Percentiles rank a stretch among this genome's conserved stretches.
phyloP scores from a whole-genome alignment of 768 basidiomycete species.

The Udeniomyces megalosporus region DNA sequence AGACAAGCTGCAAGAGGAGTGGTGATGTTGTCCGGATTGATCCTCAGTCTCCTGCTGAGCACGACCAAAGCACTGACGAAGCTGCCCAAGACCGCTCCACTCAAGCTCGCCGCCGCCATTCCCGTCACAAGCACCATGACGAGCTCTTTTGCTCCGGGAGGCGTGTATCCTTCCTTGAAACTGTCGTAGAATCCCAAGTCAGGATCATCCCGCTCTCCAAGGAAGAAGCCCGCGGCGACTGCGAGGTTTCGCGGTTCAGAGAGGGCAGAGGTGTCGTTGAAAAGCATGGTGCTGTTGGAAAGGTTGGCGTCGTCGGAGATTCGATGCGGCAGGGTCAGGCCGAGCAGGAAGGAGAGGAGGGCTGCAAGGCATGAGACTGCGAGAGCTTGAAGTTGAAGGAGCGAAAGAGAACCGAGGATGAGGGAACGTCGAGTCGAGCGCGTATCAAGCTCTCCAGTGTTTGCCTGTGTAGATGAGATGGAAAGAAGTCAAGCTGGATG shows the following conservation, averaged over 20 bases:
- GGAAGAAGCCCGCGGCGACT: conserved; percentile 4
- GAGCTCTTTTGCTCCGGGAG: conserved; percentile 31
- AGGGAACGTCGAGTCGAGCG: conserved; percentile 45
- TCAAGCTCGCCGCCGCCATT: conserved; percentile 54
- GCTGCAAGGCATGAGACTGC: conserved; percentile 78
- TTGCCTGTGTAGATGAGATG: conserved; percentile 35
- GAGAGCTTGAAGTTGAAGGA: conserved; percentile 86
- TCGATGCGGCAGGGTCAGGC: conserved; percentile 33
- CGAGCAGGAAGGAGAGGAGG: conserved; percentile 54
- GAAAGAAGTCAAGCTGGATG: no score
- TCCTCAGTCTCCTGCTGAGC: conserved; percentile 51
- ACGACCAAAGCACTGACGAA: conserved; percentile 83
- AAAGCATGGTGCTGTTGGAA: neutral
- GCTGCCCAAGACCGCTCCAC: conserved; percentile 63
- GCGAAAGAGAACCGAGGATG: conserved; percentile 61
- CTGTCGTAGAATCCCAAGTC: conserved; percentile 11
- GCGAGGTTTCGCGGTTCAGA: conserved; percentile 1
- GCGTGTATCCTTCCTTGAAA: conserved; percentile 27
- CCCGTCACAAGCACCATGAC: conserved; percentile 32
- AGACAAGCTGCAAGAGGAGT: conserved; percentile 84
- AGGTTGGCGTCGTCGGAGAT: conserved; percentile 19
- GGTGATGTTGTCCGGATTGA: conserved; percentile 95
- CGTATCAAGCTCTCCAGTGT: conserved; percentile 78
- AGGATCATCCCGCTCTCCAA: conserved; percentile 7
- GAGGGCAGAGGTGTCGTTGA: neutral